Conservation (phyloP, 1,284 basidiomycete species). For the Rugosomyces carneus region DNA sequence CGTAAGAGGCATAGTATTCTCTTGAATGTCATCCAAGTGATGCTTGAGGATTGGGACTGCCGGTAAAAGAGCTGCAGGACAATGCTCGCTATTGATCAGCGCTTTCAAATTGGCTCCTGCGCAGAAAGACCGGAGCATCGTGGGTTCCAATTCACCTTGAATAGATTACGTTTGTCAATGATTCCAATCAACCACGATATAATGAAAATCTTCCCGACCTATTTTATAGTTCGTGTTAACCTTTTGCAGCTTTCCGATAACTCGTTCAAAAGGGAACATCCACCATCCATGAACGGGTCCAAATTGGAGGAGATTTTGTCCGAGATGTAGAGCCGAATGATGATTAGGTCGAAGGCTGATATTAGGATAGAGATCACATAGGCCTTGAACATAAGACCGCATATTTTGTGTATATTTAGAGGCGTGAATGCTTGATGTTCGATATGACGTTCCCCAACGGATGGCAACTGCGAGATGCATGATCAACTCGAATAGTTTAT, state of each 20-base stretch:
- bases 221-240: constrained; percentile 23
- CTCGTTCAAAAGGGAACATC: constrained; percentile 23
- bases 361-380: neutral
- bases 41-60: neutral
- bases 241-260: constrained; percentile 23
- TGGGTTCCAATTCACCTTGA: neutral
- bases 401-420: constrained; percentile 7
- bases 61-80: neutral
- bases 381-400: neutral
- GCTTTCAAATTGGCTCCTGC: neutral
- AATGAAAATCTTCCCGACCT: constrained; percentile 13
- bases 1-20: neutral
- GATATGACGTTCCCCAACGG: constrained; percentile 13
- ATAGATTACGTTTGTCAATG: neutral
- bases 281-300: constrained; percentile 27
- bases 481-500: constrained; percentile 15
- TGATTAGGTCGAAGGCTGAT: constrained; percentile 19
- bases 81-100: neutral
- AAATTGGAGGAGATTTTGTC: constrained; percentile 23
- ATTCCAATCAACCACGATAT: neutral
- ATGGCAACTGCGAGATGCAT: constrained; percentile 21
- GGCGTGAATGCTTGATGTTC: constrained; percentile 13
- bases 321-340: constrained; percentile 28
- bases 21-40: neutral
- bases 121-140: neutral